These are phyloP conservation scores for Juncus inflexus DNA, from an alignment of 176 grass and related monocot genomes.

Conservation along the genomic window DNA sequence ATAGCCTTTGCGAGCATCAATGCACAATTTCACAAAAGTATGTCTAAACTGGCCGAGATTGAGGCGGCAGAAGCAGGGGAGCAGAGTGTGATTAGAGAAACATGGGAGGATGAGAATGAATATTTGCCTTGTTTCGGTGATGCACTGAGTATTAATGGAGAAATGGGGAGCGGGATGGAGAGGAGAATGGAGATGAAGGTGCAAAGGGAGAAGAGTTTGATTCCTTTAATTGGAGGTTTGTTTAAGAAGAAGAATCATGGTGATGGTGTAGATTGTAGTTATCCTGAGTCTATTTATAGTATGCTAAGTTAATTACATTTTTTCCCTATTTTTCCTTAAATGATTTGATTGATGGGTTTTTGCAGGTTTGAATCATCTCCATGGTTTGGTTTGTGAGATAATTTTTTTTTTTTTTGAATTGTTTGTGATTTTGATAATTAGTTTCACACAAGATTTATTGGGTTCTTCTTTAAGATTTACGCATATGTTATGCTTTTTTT, in stretches of 20 bases:
- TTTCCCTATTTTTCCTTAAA: not conserved
- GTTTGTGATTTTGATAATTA: not conserved
- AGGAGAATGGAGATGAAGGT: conserved; percentile 14
- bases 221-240: conserved; percentile 27
- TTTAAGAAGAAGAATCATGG: conserved; percentile 31
- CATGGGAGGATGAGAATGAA: conserved; percentile 21
- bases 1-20: conserved; percentile 17
- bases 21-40: conserved; percentile 15
- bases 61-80: conserved; percentile 1
- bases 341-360: not conserved
- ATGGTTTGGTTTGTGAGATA: not conserved
- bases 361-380: not conserved
- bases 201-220: conserved; percentile 26
- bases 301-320: conserved; percentile 22
- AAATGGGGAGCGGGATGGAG: not conserved
- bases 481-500: no score
- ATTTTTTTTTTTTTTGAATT: not conserved
- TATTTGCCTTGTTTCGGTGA: conserved; percentile 31
- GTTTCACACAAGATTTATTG: no score
- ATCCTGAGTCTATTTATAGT: conserved; percentile 31
- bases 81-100: not conserved
- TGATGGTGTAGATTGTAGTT: conserved; percentile 8
- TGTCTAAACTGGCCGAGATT: conserved; percentile 24
- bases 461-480: no score
- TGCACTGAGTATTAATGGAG: conserved; percentile 16